phyloP scores from a whole-genome alignment of 768 basidiomycete species.

The Psilocybe tampanensis region DNA sequence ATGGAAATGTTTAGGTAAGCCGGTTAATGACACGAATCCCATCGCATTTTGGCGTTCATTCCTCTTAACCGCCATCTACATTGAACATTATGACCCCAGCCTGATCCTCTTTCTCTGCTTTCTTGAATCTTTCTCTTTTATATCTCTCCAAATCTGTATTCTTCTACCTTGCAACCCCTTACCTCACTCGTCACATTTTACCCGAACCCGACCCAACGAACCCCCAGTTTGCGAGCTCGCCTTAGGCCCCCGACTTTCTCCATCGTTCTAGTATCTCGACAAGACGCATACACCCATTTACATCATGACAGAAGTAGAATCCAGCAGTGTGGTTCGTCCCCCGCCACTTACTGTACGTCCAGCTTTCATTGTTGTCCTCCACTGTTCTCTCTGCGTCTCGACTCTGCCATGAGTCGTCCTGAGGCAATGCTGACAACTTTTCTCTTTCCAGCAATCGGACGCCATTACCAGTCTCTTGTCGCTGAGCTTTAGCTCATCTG shows the following conservation, averaged over 20 bases:
- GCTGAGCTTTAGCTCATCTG: conserved; percentile 62
- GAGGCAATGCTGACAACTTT: conserved; percentile 2
- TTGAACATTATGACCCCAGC: not conserved
- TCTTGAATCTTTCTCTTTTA: not conserved
- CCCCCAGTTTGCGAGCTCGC: not conserved
- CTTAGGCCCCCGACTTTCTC: not conserved
- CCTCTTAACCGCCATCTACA: not conserved
- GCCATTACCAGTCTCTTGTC: conserved; percentile 66
- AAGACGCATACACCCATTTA: not conserved
- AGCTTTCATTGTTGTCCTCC: not conserved
- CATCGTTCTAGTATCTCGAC: not conserved
- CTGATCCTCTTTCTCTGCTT: not conserved
- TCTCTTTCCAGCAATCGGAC: conserved; percentile 38
- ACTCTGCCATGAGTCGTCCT: not conserved
- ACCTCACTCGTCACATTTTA: not conserved
- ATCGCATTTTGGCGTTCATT: not conserved
- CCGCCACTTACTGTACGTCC: conserved; percentile 20
- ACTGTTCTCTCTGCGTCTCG: not conserved
- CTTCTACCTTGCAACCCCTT: not conserved
- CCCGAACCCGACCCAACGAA: conserved; percentile 3
- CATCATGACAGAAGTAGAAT: conserved; percentile 17
- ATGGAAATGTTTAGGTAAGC: conserved; percentile 20
- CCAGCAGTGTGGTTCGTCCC: conserved; percentile 8
- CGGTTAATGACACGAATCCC: conserved; percentile 16
- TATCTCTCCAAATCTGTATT: not conserved